Conservation (phyloP, 2,329 filamentous ascomycete genomes). For the Apiospora rasikravindrae region DNA sequence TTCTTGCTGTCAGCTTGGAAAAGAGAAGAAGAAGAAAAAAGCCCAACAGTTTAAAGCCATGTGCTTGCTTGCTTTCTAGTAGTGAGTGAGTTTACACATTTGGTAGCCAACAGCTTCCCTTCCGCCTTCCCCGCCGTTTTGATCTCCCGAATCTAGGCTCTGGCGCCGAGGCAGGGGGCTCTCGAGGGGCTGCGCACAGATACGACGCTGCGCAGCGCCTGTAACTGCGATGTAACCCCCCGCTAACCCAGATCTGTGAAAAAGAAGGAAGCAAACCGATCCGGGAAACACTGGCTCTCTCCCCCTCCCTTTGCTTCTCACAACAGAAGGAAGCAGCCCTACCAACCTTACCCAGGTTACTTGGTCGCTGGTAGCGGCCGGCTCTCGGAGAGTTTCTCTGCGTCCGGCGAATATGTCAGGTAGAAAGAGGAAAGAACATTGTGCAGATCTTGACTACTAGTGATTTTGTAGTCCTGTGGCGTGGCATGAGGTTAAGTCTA, state of each 20-base stretch:
- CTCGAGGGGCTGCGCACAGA: not conserved
- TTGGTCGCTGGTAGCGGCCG: not conserved
- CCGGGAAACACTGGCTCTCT: not conserved
- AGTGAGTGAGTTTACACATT: not conserved
- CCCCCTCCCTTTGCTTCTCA: not conserved
- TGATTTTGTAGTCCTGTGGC: not conserved
- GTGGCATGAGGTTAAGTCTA: not conserved
- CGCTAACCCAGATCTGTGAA: not conserved
- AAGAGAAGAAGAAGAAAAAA: not conserved
- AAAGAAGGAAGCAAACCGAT: not conserved
- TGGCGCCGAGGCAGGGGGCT: not conserved
- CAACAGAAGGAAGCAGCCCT: not conserved
- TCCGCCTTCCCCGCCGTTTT: not conserved
- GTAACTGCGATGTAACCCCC: conserved; percentile 4
- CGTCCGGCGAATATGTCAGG: not conserved
- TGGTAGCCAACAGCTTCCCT: not conserved
- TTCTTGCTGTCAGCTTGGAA: not conserved
- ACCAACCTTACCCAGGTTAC: not conserved
- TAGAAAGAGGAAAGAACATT: not conserved
- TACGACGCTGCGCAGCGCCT: not conserved
- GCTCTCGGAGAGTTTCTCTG: not conserved
- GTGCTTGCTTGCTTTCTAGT: too few species aligned
- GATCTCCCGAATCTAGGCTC: not conserved
- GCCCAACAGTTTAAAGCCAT: too few species aligned
- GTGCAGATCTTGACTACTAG: not conserved